Evolutionary conservation across 2,329 filamentous ascomycete genomes (phyloP), one percentile per base, ranked within the genome.

Genomic region (Fusarium sp.): DNA sequence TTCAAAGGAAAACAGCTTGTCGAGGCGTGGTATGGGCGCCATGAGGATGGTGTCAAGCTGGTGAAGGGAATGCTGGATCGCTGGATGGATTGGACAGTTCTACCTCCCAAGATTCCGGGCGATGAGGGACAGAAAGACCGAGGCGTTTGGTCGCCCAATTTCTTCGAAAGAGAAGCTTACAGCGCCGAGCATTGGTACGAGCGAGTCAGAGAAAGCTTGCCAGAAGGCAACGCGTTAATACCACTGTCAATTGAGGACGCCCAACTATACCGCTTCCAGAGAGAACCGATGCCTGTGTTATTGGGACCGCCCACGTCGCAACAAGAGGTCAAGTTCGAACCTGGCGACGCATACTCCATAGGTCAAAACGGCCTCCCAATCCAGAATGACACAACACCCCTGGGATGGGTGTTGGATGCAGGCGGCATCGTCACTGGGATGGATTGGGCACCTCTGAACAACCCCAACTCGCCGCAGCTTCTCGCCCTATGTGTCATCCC

Each of bases 341-440:
- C 75, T 0, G 75, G 74, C 3, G 71, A 74, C 8, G 61, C 70
- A 15, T 62, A 70, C 56, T 31, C 73, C 0, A 41, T 79, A 23
- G 73, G 73, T 4, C 71, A 78, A 10, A 67, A 69, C 0, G 77
- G 78, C 0, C 45, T 80, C 11, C 75, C 77, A 1, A 64, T 76
- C 20, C 60, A 72, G 11, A 70, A 77, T n/a, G 50, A 67, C 3
- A 47, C 58, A 9, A 48, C 64, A 27, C 71, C 69, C 66, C 79
- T 66, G 75, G 85, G 84, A 6, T 88, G 84, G 84, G 76, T 87
- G 66, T 70, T 89, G 15, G 83, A 89, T 58, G 79, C 82, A 0
- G 85, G 84, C 13, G 86, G 86, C 48, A 79, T 87, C 15, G 81
- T 86, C 6, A 74, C 84, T 6, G 78, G 81, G 25, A 82, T 88